These are phyloP conservation scores for Rhinocladiella similis DNA, from an alignment of 2,329 filamentous ascomycete species.

Conservation along the genomic window DNA sequence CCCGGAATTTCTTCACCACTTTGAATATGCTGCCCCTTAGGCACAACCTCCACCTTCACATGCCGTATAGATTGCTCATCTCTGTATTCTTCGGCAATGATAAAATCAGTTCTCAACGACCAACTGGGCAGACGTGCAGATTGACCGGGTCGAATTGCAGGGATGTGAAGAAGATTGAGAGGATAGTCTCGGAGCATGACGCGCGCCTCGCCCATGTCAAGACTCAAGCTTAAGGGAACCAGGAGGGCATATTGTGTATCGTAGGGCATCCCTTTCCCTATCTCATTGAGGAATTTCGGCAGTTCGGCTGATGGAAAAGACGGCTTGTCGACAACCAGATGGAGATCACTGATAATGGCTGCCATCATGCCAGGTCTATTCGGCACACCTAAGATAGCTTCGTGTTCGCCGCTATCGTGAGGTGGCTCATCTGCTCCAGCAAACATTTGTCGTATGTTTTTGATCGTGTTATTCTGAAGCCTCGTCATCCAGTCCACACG, in stretches of 20 bases:
- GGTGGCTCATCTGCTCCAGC: slow-evolving; percentile 80
- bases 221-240: slow-evolving; percentile 82
- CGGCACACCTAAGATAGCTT: slow-evolving; percentile 82
- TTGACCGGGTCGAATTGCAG: slow-evolving; percentile 75
- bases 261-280: slow-evolving; percentile 95
- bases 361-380: slow-evolving; percentile 81
- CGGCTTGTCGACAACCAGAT: slow-evolving; percentile 85
- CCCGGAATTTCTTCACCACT: slow-evolving; percentile 60
- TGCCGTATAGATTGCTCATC: slow-evolving; percentile 76
- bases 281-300: slow-evolving; percentile 78
- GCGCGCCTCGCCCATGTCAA: slow-evolving; percentile 87
- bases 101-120: slow-evolving; percentile 85
- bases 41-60: slow-evolving; percentile 81
- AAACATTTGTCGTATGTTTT: slow-evolving; percentile 75
- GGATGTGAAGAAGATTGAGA: slow-evolving; percentile 85
- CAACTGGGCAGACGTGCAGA: slow-evolving; percentile 77
- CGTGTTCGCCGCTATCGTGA: slow-evolving; percentile 77
- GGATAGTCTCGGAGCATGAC: slow-evolving; percentile 92
- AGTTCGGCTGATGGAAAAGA: slow-evolving; percentile 82
- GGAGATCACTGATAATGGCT: slow-evolving; percentile 77
- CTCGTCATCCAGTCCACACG: slow-evolving; percentile 77
- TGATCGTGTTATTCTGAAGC: slow-evolving; percentile 71
- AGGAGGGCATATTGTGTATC: slow-evolving; percentile 89
- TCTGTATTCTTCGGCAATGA: slow-evolving; percentile 90
- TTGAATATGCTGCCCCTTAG: slow-evolving; percentile 58